Conservation (phyloP, 2,329 filamentous ascomycete genomes). For the Penicillium italicum region DNA sequence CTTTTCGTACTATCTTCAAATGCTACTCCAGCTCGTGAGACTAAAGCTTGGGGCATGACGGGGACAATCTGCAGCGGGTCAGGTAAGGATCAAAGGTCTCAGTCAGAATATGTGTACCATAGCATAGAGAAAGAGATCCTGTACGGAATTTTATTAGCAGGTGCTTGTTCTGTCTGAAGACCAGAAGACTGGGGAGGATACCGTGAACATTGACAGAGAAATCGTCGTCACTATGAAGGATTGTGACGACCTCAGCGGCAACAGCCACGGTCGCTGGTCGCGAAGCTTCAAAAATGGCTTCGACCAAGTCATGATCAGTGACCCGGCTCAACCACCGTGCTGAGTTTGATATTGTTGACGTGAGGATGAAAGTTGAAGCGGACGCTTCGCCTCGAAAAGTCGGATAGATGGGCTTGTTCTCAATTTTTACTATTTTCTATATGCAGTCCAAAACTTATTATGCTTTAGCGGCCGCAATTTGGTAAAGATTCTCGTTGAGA, state of each 20-base stretch:
- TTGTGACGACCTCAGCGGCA: constrained; percentile 54
- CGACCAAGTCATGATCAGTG: constrained; percentile 4
- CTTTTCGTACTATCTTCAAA: constrained; percentile 15
- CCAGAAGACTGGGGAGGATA: neutral
- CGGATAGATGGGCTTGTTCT: neutral
- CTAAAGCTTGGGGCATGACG: constrained; percentile 15
- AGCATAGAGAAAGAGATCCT: constrained; percentile 20
- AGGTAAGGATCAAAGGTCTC: neutral
- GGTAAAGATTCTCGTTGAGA: neutral
- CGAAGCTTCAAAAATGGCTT: constrained; percentile 7
- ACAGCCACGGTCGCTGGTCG: constrained; percentile 15
- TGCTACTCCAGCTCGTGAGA: constrained; percentile 13
- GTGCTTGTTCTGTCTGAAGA: neutral
- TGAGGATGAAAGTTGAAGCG: neutral
- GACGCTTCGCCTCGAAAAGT: neutral
- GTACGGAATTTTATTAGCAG: neutral
- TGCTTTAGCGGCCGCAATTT: neutral
- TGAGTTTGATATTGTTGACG: neutral
- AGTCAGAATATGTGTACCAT: constrained; percentile 10
- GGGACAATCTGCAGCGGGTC: constrained; percentile 16
- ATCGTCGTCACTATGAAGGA: constrained; percentile 57
- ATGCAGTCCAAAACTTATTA: neutral
- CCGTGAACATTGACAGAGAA: constrained; percentile 17
- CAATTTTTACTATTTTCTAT: neutral
- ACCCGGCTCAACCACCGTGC: neutral